phyloP scores from a whole-genome alignment of 805 yeast genomes.

The Starmerella khaoyaiensis region DNA sequence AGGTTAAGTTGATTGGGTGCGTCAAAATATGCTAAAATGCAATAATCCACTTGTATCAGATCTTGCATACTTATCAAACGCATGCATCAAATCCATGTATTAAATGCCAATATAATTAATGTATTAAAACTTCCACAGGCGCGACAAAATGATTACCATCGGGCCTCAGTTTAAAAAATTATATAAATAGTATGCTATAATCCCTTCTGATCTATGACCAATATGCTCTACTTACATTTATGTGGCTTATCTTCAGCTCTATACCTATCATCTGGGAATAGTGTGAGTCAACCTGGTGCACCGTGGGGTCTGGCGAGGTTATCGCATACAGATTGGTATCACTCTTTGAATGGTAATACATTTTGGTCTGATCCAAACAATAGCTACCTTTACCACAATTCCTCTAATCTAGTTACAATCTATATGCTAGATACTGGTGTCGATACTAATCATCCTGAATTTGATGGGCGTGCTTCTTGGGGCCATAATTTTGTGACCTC shows the following conservation, averaged over 20 bases:
- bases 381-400: constrained; percentile 39
- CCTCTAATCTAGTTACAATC: constrained; percentile 27
- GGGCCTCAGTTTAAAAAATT: no score
- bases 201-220: neutral
- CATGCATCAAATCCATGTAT: no score
- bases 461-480: constrained; percentile 75
- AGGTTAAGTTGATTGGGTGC: no score
- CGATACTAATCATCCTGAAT: constrained; percentile 59
- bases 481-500: constrained; percentile 68
- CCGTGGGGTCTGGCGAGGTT: constrained; percentile 93
- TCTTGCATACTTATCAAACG: no score
- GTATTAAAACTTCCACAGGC: no score
- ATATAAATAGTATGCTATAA: no score
- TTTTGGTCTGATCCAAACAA: constrained; percentile 58
- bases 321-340: constrained; percentile 57
- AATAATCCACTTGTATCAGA: no score
- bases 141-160: no score
- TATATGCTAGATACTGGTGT: constrained; percentile 88
- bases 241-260: no score
- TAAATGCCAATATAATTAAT: no score
- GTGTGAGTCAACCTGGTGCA: constrained; percentile 52
- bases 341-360: constrained; percentile 30
- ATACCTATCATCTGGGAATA: neutral
- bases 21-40: no score
- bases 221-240: neutral